A percentile compares a stretch with the other conserved stretches of the same genome.
Evolutionary conservation across 192 early-diverging fungal genomes (phyloP).

Genomic region (Coemansia sp.): DNA sequence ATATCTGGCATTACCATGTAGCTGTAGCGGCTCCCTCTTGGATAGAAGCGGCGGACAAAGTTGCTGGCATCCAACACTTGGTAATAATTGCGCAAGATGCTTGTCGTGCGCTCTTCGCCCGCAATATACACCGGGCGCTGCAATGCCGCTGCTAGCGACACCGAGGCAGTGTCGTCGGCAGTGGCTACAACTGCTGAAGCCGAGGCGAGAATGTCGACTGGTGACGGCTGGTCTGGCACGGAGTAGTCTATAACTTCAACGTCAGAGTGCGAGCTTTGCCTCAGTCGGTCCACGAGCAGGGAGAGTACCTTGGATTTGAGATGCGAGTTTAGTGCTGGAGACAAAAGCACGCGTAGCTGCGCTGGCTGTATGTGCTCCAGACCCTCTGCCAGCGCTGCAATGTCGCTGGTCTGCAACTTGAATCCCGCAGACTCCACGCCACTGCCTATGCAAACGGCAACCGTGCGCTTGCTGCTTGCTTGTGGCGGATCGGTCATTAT

Average conservation of each 20-base stretch:
- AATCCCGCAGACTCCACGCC: slow-evolving; percentile 44
- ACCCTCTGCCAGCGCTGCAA: slow-evolving; percentile 27
- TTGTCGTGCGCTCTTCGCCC: slow-evolving; percentile 41
- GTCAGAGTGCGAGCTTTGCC: neutral
- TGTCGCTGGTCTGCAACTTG: slow-evolving; percentile 24
- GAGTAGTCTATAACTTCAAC: slow-evolving; percentile 41
- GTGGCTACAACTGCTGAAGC: slow-evolving; percentile 39
- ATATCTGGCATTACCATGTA: slow-evolving; percentile 51
- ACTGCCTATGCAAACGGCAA: slow-evolving; percentile 46
- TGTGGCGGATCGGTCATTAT: neutral
- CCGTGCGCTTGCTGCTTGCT: neutral
- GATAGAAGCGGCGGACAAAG: slow-evolving; percentile 54
- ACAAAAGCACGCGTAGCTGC: slow-evolving; percentile 24
- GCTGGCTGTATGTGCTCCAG: slow-evolving; percentile 15
- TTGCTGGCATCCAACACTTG: slow-evolving; percentile 35
- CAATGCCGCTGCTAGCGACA: slow-evolving; percentile 39
- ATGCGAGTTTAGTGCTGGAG: slow-evolving; percentile 13
- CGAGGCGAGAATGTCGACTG: slow-evolving; percentile 15
- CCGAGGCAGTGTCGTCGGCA: slow-evolving; percentile 34
- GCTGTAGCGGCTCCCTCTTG: slow-evolving; percentile 47
- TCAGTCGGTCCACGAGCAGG: slow-evolving; percentile 26
- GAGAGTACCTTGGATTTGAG: slow-evolving; percentile 21
- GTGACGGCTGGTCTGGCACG: slow-evolving; percentile 23
- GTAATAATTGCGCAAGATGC: slow-evolving; percentile 47
- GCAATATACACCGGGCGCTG: slow-evolving; percentile 46